Percentiles rank a stretch among this genome's conserved stretches.
Evolutionary conservation across 2,329 filamentous ascomycete genomes (phyloP).

Genomic region (Mollisia scopiformis): DNA sequence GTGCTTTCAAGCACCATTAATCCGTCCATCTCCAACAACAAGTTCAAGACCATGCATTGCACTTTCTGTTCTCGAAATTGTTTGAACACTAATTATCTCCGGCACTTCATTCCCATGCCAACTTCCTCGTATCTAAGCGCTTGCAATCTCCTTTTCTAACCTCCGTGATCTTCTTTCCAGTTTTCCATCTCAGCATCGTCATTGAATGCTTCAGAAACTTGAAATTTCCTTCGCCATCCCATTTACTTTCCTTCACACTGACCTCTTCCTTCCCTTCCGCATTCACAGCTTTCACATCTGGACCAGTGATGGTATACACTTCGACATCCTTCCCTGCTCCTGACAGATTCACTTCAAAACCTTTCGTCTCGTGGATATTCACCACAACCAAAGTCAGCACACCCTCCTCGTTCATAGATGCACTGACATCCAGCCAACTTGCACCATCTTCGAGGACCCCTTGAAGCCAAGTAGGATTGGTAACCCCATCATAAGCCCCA

Average conservation of each 20-base stretch:
- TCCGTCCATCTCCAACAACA: no score
- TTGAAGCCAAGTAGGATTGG: constrained; percentile 66
- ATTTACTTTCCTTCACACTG: constrained; percentile 59
- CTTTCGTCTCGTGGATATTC: constrained; percentile 66
- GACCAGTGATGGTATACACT: constrained; percentile 66
- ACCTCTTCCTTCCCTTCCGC: constrained; percentile 66
- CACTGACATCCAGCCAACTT: constrained; percentile 72
- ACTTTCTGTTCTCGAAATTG: no score
- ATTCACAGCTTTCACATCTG: constrained; percentile 61
- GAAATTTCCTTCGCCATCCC: constrained; percentile 65
- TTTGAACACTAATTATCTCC: no score
- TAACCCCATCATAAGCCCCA: constrained; percentile 67
- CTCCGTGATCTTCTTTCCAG: constrained; percentile 32
- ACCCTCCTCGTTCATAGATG: constrained; percentile 59
- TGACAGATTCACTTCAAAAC: constrained; percentile 61
- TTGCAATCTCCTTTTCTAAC: constrained; percentile 25
- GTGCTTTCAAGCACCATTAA: no score
- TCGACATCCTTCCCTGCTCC: constrained; percentile 58
- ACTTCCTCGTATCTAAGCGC: constrained; percentile 31
- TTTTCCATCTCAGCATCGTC: constrained; percentile 62
- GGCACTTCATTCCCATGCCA: constrained; percentile 27
- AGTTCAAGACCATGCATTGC: no score
- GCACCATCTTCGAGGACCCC: constrained; percentile 64
- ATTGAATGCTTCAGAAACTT: constrained; percentile 72
- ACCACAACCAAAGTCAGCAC: constrained; percentile 70